Base-by-base conservation (phyloP, 192 early-diverging fungal species). In the Allomyces arbusculus region DNA sequence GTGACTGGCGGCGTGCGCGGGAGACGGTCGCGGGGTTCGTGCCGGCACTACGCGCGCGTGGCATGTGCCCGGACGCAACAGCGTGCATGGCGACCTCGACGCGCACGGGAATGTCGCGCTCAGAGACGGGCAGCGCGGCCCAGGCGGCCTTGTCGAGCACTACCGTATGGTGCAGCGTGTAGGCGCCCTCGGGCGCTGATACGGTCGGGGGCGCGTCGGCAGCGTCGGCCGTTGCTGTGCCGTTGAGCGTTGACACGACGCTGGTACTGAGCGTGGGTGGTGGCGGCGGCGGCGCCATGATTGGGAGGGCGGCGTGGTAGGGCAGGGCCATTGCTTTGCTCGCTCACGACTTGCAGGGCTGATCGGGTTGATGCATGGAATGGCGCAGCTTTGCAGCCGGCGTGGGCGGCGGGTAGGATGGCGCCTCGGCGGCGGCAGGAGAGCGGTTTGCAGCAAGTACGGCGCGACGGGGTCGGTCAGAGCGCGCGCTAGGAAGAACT, bases 331-430 rank as follows among this genome's bases (percentile, higher is more conserved):
- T 40, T 40, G 33, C 33, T 40, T 40, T 40, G 33, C 33, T 40
- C 33, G 33, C 33, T 40, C 33, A 40, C 33, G 33, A 40, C 24
- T 62, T 62, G 24, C 62, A 10, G 23, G 62, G 23, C 23, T 62
- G 62, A 62, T 24, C 24, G 23, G 65, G 69, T 67, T 63, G 44
- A 24, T 66, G 64, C 28, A 66, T 65, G 63, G 24, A 67, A 23
- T 68, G 67, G 64, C 10, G 67, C 62, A 44, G 24, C 64, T 33
- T 1, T 8, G n/a, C 23, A 11, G 65, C 45, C 33, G 33, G 33
- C 33, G 7, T 8, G 33, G 33, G 33, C 4, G 33, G 4, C 4
- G 33, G 33, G 33, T 7, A 40, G 33, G 33, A 40, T 7, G 33
- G 33, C 2, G 33, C 33, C 33, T 40, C 8, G 33, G 33, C 33